phyloP scores from a whole-genome alignment of 2,329 filamentous ascomycete species.

The Kalaharituber pfeilii region DNA sequence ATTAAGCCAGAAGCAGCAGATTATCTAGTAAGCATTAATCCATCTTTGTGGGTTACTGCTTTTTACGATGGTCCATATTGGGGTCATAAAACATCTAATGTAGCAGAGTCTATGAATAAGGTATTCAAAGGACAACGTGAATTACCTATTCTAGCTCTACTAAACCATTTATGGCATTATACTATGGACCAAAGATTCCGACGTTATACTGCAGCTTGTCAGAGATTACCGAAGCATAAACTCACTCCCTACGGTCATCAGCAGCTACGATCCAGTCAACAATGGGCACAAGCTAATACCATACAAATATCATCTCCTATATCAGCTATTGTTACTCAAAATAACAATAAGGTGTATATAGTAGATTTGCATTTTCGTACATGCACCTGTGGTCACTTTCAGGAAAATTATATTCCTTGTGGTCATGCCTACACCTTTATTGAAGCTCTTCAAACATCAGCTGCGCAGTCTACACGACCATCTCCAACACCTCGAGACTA shows the following conservation, averaged over 20 bases:
- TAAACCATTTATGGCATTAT: slow-evolving; percentile 8
- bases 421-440: neutral
- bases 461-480: neutral
- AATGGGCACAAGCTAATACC: neutral
- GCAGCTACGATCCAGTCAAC: neutral
- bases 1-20: slow-evolving; percentile 1
- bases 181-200: slow-evolving; percentile 2
- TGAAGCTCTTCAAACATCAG: neutral
- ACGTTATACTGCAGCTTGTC: neutral
- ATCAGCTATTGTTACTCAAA: neutral
- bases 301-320: neutral
- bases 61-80: slow-evolving; percentile 1
- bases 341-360: neutral
- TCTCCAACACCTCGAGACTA: neutral
- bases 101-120: slow-evolving; percentile 6
- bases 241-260: neutral
- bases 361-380: neutral
- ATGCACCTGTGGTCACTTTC: neutral
- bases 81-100: slow-evolving; percentile 8
- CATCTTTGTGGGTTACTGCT: slow-evolving; percentile 3
- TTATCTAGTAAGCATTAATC: slow-evolving; percentile 1
- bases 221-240: neutral
- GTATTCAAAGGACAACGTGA: neutral
- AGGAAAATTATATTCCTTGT: neutral
- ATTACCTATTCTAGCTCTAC: slow-evolving; percentile 2